Percentiles rank a stretch among this genome's conserved stretches.
These are phyloP conservation scores for Xerophyta viscosa DNA, from an alignment of 106 monocot species.

Conservation along the genomic window DNA sequence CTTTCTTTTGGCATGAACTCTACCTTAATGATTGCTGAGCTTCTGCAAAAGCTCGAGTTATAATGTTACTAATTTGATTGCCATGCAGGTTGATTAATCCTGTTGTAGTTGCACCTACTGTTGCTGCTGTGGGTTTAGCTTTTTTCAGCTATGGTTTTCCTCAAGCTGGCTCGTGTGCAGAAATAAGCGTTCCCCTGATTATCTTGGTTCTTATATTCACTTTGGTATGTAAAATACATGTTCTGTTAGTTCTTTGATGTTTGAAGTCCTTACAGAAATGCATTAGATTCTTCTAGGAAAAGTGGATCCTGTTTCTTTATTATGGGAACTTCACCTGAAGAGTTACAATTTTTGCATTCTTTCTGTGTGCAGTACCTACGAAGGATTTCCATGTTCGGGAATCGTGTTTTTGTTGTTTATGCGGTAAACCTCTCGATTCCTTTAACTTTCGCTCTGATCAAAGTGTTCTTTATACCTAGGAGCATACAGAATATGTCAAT, in stretches of 20 bases:
- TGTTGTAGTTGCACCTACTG: constrained; percentile 88
- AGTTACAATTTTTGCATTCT: neutral
- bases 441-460: neutral
- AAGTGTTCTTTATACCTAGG: too few species aligned
- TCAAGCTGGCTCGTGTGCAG: constrained; percentile 89
- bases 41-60: too few species aligned
- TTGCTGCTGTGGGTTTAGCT: constrained; percentile 82
- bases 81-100: constrained; percentile 90
- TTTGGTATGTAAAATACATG: constrained; percentile 39
- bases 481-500: too few species aligned
- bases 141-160: constrained; percentile 99
- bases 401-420: constrained; percentile 77
- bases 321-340: neutral
- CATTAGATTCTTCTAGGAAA: too few species aligned
- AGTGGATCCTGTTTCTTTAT: too few species aligned
- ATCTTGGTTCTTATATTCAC: constrained; percentile 82
- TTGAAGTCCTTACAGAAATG: neutral
- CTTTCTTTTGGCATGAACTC: too few species aligned
- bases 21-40: too few species aligned
- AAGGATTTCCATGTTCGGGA: constrained; percentile 71
- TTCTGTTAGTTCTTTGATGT: neutral
- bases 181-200: constrained; percentile 83
- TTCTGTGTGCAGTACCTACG: constrained; percentile 79
- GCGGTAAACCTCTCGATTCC: constrained; percentile 45
- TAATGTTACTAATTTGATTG: too few species aligned